phyloP scores from a whole-genome alignment of 2,329 filamentous ascomycete species.

The Xylariaceae sp. region DNA sequence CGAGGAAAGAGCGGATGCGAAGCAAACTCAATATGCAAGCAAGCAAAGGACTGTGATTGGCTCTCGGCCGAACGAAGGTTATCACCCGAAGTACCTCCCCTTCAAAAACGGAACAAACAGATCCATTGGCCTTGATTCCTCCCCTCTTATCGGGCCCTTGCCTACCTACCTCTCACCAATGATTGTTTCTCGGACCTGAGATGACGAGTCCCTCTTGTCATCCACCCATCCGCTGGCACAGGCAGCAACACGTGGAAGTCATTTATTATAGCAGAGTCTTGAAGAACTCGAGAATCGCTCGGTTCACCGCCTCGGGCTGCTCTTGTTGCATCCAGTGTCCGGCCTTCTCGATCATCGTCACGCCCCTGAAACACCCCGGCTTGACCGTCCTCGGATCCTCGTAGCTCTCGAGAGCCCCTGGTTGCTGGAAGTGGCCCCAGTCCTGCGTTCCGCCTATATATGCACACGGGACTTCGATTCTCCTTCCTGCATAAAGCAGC shows the following conservation, averaged over 20 bases:
- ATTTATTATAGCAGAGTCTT: conserved; percentile 16
- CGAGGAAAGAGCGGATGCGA: neutral
- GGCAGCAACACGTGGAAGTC: neutral
- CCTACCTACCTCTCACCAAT: neutral
- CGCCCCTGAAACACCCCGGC: conserved; percentile 44
- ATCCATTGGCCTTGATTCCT: neutral
- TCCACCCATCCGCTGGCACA: neutral
- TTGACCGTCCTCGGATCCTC: conserved; percentile 46
- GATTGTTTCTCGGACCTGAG: neutral
- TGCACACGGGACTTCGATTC: conserved; percentile 54
- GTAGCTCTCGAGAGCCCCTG: conserved; percentile 53
- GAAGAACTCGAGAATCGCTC: conserved; percentile 26
- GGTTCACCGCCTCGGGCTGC: conserved; percentile 47
- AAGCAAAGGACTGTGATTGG: conserved; percentile 1
- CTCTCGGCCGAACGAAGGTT: neutral
- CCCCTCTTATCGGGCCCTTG: neutral
- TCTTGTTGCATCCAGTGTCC: conserved; percentile 70
- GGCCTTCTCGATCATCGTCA: conserved; percentile 51
- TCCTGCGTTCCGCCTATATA: conserved; percentile 60
- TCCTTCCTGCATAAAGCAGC: conserved; percentile 54
- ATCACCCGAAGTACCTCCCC: neutral
- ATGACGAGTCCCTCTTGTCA: conserved; percentile 4
- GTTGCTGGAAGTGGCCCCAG: conserved; percentile 65
- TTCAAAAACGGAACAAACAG: neutral
- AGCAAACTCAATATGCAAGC: neutral